These are phyloP conservation scores for Solanum ossicruentum DNA, from an alignment of 257 asterid genomes.

Conservation along the genomic window DNA sequence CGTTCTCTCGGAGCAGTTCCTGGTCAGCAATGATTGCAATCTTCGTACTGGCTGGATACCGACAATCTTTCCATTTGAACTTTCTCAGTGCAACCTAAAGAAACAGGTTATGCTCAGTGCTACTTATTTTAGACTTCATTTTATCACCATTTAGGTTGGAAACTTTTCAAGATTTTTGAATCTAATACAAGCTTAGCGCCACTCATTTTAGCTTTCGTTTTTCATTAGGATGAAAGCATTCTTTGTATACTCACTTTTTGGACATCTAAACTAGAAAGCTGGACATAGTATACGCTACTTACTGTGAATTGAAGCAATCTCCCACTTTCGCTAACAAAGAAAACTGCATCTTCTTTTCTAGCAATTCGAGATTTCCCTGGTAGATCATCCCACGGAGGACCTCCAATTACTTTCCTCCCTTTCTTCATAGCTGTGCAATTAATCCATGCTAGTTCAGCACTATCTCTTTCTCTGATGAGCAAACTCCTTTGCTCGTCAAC, in stretches of 20 bases:
- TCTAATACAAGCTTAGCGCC: not conserved
- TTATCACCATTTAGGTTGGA: not conserved
- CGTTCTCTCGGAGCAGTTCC: slow-evolving; percentile 61
- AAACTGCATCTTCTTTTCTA: slow-evolving; percentile 49
- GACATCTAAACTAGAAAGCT: not conserved
- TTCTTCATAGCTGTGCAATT: slow-evolving; percentile 70
- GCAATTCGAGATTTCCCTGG: slow-evolving; percentile 36
- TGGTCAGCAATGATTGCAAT: slow-evolving; percentile 67
- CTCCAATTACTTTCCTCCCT: slow-evolving; percentile 56
- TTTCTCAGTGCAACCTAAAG: slow-evolving; percentile 65
- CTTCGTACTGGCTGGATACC: slow-evolving; percentile 38
- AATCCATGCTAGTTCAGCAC: slow-evolving; percentile 50
- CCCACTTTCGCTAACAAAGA: slow-evolving; percentile 63
- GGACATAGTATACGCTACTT: slow-evolving; percentile 10
- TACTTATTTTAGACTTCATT: not conserved
- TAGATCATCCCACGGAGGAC: slow-evolving; percentile 74
- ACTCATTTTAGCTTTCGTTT: not conserved
- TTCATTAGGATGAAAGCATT: not conserved
- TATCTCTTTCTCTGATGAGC: slow-evolving; percentile 57
- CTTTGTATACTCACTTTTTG: not conserved
- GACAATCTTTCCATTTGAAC: slow-evolving; percentile 92
- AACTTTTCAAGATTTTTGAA: not conserved
- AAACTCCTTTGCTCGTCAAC: slow-evolving; percentile 63
- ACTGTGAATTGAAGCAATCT: slow-evolving; percentile 57
- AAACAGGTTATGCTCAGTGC: not conserved